These are phyloP conservation scores for Biancaea sappan DNA, from an alignment of 306 rosid genomes.

Conservation along the genomic window DNA sequence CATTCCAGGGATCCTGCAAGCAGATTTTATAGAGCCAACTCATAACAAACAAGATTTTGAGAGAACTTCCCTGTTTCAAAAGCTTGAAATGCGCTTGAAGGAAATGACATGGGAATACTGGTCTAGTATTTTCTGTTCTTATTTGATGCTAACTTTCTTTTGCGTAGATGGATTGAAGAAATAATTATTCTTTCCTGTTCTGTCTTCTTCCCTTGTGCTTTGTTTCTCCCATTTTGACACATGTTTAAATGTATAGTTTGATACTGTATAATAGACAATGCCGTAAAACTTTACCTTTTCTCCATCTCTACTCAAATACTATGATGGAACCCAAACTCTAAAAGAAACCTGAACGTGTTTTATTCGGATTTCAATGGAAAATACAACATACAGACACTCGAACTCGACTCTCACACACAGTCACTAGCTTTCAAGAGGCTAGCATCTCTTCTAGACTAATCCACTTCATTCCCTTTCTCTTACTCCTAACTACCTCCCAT, in stretches of 20 bases:
- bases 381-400: no score
- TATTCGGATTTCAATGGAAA: no score
- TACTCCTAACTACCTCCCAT: no score
- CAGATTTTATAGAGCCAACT: constrained; percentile 85
- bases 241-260: background rate
- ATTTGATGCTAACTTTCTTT: constrained; percentile 11
- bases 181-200: constrained; percentile 10
- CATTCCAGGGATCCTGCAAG: constrained; percentile 75
- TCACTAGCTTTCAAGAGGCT: no score
- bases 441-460: no score
- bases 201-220: background rate
- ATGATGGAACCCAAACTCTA: no score
- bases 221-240: constrained; percentile 10
- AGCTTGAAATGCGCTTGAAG: constrained; percentile 84
- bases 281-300: constrained; percentile 14
- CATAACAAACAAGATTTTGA: constrained; percentile 98
- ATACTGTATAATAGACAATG: background rate
- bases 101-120: constrained; percentile 93
- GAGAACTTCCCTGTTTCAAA: constrained; percentile 83
- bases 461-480: no score
- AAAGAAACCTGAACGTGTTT: no score
- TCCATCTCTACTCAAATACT: background rate
- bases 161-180: background rate
- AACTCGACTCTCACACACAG: no score
- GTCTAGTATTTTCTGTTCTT: constrained; percentile 40